Evolutionary conservation across 2,329 filamentous ascomycete genomes (phyloP), one percentile per base, ranked within the genome.

Genomic region (Fusarium torulosum): DNA sequence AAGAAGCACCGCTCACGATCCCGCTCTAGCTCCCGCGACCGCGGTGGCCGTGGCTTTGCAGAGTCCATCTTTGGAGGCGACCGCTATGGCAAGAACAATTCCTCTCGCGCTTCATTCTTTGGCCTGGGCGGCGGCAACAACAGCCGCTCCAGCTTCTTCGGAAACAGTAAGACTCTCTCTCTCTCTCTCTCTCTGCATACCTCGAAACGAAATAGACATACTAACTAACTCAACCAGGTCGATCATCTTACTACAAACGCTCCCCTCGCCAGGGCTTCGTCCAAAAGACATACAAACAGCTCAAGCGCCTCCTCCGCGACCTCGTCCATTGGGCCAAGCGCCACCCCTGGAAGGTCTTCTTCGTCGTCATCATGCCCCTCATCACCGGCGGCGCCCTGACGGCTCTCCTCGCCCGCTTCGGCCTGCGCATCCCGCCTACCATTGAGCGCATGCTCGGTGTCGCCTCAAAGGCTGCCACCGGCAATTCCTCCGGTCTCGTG

Each of bases 261-360:
- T 91, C 92, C 19, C 92, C 95, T 3, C 91, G 95, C 70, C 85
- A 88, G 62, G 91, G 90, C 74, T 97, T 96, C 81, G 80, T 97
- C 66, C 82, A 88, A 56, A 89, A 90, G 70, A 84, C 93, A 45
- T 85, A 93, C 77, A 87, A 88, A 78, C 90, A 93, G 74, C 87
- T 97, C 63, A 91, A 90, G 75, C 89, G 91, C 42, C 87, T 97
- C 65, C 81, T 97, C 58, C 91, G 91, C 74, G 90, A 97, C 76
- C 88, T 97, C 10, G 84, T 91, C 77, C 87, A 90, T 77, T 97
- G 95, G 80, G 91, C 92, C 73, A 91, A 92, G 76, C 86, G 88
- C 37, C 91, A 97, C 80, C 95, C 94, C 0, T 81, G 93, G 75
- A 96, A 96, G 81, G 92, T 97, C 46, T 92, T 97, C 82, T 84